phyloP scores from a whole-genome alignment of 345 rosid genomes.

The Dipteronia dyeriana region DNA sequence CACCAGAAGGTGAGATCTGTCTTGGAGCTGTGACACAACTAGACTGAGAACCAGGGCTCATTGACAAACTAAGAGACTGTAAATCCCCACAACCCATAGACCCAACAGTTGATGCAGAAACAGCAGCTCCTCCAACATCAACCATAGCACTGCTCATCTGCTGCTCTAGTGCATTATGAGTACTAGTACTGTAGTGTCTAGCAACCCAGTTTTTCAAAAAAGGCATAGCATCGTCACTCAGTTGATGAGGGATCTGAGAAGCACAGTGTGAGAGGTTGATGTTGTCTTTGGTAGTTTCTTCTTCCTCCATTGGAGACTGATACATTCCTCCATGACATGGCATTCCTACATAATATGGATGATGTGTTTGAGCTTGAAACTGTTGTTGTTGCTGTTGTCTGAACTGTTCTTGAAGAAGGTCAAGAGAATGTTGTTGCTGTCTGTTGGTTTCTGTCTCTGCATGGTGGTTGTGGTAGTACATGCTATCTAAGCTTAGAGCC shows the following conservation, averaged over 20 bases:
- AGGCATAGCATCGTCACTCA: constrained; percentile 33
- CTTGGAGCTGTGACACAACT: constrained; percentile 57
- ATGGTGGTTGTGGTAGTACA: constrained; percentile 44
- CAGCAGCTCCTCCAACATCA: constrained; percentile 30
- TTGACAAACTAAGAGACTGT: constrained; percentile 58
- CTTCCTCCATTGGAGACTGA: constrained; percentile 35
- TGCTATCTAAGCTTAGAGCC: constrained; percentile 52
- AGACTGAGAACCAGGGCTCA: constrained; percentile 74
- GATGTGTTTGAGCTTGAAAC: constrained; percentile 34
- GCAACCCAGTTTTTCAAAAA: constrained; percentile 44
- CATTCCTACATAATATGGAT: constrained; percentile 36
- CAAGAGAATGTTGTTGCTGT: constrained; percentile 40
- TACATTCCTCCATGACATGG: constrained; percentile 37
- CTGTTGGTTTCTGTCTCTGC: constrained; percentile 29
- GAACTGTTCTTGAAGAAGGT: constrained; percentile 33
- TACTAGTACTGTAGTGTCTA: constrained; percentile 32
- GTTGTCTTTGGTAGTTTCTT: constrained; percentile 32
- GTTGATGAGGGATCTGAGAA: constrained; percentile 33
- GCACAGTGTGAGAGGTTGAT: constrained; percentile 29
- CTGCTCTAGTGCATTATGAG: constrained; percentile 34
- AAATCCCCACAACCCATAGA: constrained; percentile 50
- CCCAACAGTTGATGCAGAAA: constrained; percentile 23
- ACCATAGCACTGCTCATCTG: constrained; percentile 28
- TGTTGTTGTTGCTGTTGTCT: constrained; percentile 39
- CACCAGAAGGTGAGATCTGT: constrained; percentile 45